A percentile compares a stretch with the other conserved stretches of the same genome.
These are phyloP conservation scores for Chaetomium globosum DNA, from an alignment of 2,329 filamentous ascomycete genomes.

Conservation along the genomic window DNA sequence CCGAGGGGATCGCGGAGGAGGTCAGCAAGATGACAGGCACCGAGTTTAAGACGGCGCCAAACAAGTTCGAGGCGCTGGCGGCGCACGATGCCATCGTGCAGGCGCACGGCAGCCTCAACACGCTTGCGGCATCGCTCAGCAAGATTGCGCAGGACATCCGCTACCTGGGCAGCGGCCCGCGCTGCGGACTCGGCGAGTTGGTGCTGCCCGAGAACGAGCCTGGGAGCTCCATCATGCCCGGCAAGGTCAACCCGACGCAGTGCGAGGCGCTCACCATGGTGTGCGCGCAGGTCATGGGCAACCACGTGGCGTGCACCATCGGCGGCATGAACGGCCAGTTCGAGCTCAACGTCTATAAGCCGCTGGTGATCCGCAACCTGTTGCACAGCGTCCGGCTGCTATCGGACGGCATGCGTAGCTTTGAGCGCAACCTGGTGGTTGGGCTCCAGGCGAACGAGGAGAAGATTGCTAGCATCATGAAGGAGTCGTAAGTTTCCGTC, in stretches of 20 bases:
- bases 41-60: slow-evolving; percentile 92
- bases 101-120: slow-evolving; percentile 91
- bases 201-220: slow-evolving; percentile 96
- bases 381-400: slow-evolving; percentile 89
- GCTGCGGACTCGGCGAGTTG: slow-evolving; percentile 93
- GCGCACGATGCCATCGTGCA: slow-evolving; percentile 96
- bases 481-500: slow-evolving; percentile 74
- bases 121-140: slow-evolving; percentile 84
- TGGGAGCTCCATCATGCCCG: slow-evolving; percentile 97
- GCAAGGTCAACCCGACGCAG: slow-evolving; percentile 99
- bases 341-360: slow-evolving; percentile 99
- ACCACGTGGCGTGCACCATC: slow-evolving; percentile 89
- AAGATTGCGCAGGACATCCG: slow-evolving; percentile 99
- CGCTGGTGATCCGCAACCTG: slow-evolving; percentile 90
- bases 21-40: slow-evolving; percentile 91
- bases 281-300: slow-evolving; percentile 96
- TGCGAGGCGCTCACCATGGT: slow-evolving; percentile 98
- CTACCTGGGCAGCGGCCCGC: slow-evolving; percentile 92
- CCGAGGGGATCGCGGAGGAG: slow-evolving; percentile 87
- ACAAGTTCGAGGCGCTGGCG: slow-evolving; percentile 97
- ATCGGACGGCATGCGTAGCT: slow-evolving; percentile 89
- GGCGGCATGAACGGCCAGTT: slow-evolving; percentile 98
- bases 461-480: slow-evolving; percentile 85
- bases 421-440: slow-evolving; percentile 87
- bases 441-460: slow-evolving; percentile 92